A percentile compares a stretch with the other conserved stretches of the same genome.
phyloP scores from a whole-genome alignment of 495 filamentous ascomycete genomes.

The Hyphodiscus hymeniophilus region DNA sequence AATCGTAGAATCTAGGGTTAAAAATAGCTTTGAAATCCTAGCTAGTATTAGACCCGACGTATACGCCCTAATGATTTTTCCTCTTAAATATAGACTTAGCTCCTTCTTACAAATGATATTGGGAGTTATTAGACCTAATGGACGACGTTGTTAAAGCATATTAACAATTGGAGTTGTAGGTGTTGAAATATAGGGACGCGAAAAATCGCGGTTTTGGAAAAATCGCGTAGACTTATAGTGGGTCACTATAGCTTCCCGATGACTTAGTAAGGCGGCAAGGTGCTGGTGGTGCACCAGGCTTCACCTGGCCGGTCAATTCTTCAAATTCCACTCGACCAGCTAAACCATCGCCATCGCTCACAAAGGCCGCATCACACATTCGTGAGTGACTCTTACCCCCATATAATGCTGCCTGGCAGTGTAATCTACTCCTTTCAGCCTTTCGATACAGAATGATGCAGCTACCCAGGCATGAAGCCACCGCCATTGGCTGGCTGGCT shows the following conservation, averaged over 20 bases:
- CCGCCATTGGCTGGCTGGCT: neutral
- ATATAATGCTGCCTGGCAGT: no score
- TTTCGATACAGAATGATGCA: neutral
- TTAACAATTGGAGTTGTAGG: neutral
- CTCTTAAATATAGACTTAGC: neutral
- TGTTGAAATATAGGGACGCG: neutral
- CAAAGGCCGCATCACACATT: neutral
- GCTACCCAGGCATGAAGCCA: neutral
- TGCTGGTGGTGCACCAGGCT: no score
- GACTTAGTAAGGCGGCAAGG: no score
- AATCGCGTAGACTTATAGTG: no score
- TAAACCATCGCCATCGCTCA: neutral
- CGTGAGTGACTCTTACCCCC: no score
- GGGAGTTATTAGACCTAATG: neutral
- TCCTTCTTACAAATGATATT: slow-evolving; percentile 2
- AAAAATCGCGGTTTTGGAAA: neutral
- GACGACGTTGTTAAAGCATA: neutral
- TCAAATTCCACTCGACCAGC: neutral
- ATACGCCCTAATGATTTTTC: neutral
- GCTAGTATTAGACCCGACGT: neutral
- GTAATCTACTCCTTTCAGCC: slow-evolving; percentile 3
- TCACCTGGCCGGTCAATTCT: no score
- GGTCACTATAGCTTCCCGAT: neutral
- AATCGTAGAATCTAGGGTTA: neutral
- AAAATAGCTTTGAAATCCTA: neutral